Base-by-base conservation (phyloP, 2,329 filamentous ascomycete species). In the Alternaria viburni region DNA sequence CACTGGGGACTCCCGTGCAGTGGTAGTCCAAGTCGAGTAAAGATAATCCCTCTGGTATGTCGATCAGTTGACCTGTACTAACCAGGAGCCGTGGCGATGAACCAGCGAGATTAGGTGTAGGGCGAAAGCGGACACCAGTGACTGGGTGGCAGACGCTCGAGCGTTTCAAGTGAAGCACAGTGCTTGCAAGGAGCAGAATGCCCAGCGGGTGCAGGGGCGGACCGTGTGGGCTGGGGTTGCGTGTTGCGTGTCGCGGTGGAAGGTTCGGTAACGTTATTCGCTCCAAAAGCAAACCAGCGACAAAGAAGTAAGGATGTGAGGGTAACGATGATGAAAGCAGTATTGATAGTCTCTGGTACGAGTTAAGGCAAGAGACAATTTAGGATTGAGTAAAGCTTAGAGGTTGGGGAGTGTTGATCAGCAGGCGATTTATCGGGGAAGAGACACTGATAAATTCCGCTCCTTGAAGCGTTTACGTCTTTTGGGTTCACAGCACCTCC, bases 151-250 rank as follows among this genome's bases (percentile, higher is more conserved):
- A 76, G 74, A 68, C 70, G 76, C 69, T 76, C 72, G 72, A 74
- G 74, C 74, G 78, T 80, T 80, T 80, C 77, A 80, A 72, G 70
- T 73, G 69, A 66, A 69, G 68, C 62, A 70, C 67, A 69, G 70
- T 73, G 76, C 78, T 76, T 74, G 74, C 78, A 77, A 68, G 59
- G 66, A 65, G 65, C 60, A 62, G 62, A 62, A 21, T 66, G 62
- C 54, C 57, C 61, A 72, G 73, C 71, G 66, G 71, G 69, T 65
- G 67, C 70, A 73, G 71, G 74, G 70, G 69, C 69, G 69, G 69
- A 68, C 64, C 62, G 69, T 62, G 60, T 62, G 62, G 58, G 65
- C 61, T 69, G 62, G 36, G 68, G 67, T 72, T 70, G 68, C 67
- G 63, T 68, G 66, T 72, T 70, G 68, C 69, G 71, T 69, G 70